These are phyloP conservation scores for Tricholomella constricta DNA, from an alignment of 768 basidiomycete species.

Conservation along the genomic window DNA sequence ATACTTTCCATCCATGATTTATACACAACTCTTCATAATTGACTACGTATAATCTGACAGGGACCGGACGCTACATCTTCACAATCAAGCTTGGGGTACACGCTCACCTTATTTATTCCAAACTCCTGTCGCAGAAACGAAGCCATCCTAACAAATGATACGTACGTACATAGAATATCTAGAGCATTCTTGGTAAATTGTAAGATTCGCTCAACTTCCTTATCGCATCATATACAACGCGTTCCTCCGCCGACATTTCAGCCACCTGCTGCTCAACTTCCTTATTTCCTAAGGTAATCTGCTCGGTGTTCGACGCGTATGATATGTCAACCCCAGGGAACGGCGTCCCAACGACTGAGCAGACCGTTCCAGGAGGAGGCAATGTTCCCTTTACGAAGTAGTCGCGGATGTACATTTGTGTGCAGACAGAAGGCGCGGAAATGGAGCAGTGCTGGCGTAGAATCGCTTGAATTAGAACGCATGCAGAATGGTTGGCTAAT, in stretches of 20 bases:
- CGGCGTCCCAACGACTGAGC: conserved; percentile 30
- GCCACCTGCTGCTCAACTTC: background rate
- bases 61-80: too few relatives aligned
- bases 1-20: too few relatives aligned
- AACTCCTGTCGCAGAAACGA: too few relatives aligned
- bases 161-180: too few relatives aligned
- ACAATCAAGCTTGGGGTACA: too few relatives aligned
- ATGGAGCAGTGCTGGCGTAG: conserved; percentile 27
- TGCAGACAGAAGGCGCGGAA: conserved; percentile 26
- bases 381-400: conserved; percentile 45
- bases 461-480: too few relatives aligned
- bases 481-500: too few relatives aligned
- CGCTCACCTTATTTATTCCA: too few relatives aligned
- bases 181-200: background rate
- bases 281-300: background rate
- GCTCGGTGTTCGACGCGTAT: background rate
- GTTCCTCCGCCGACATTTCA: background rate
- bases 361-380: conserved; percentile 41
- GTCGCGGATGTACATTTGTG: conserved; percentile 29
- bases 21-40: background rate
- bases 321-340: conserved; percentile 19
- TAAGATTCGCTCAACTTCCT: background rate
- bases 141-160: too few relatives aligned
- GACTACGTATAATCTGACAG: too few relatives aligned
- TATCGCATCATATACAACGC: background rate